Conservation (phyloP, 805 yeast species). For the Saturnispora dispora region DNA sequence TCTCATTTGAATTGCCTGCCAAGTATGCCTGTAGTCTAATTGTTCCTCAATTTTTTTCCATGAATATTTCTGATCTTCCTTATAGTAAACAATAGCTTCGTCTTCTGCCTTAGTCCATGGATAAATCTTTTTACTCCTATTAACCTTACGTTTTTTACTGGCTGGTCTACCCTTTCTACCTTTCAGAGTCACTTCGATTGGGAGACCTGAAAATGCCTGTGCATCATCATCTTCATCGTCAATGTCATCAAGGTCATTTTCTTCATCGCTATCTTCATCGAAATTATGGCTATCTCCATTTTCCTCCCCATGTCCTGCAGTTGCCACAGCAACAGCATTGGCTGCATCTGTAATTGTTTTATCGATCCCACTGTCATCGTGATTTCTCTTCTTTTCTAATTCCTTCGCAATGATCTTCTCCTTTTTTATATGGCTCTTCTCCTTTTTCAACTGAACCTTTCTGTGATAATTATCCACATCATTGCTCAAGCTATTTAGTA, state of each 20-base stretch:
- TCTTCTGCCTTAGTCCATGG: conserved; percentile 32
- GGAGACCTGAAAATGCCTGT: conserved; percentile 6
- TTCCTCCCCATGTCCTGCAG: not conserved
- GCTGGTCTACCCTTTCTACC: not conserved
- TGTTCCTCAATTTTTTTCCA: conserved; percentile 32
- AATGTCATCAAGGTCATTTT: not conserved
- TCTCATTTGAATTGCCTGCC: conserved; percentile 42
- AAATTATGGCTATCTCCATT: not conserved
- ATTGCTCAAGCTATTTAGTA: conserved; percentile 20
- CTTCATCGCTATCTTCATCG: not conserved
- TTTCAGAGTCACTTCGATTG: conserved; percentile 4
- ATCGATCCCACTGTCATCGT: conserved; percentile 1
- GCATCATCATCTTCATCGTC: conserved; percentile 7
- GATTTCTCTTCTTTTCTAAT: not conserved
- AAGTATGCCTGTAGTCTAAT: conserved; percentile 28
- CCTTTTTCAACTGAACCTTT: conserved; percentile 21
- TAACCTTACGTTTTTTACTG: not conserved
- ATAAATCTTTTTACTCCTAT: conserved; percentile 6
- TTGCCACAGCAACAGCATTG: conserved; percentile 2
- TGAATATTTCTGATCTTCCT: conserved; percentile 29
- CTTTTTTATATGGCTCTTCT: conserved; percentile 6
- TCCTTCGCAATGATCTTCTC: conserved; percentile 4
- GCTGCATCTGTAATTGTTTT: not conserved
- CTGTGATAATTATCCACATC: conserved; percentile 25
- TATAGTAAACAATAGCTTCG: conserved; percentile 28